phyloP scores from a whole-genome alignment of 805 yeast genomes.

The Candida sakaeoensis region DNA sequence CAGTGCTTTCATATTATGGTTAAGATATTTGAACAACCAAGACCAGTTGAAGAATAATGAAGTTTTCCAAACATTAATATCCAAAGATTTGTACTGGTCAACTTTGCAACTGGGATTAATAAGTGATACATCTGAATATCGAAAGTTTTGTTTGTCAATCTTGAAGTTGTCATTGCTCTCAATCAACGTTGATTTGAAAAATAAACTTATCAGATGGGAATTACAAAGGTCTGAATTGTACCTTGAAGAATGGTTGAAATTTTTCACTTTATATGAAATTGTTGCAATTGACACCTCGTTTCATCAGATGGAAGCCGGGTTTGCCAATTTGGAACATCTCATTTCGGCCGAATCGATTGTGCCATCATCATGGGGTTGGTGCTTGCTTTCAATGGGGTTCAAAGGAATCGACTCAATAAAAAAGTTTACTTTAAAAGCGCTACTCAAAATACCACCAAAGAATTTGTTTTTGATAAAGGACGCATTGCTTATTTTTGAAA shows the following conservation, averaged over 20 bases:
- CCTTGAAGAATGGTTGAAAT: slow-evolving; percentile 65
- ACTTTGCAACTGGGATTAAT: slow-evolving; percentile 54
- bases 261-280: slow-evolving; percentile 71
- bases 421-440: slow-evolving; percentile 50
- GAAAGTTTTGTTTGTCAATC: slow-evolving; percentile 66
- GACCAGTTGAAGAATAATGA: slow-evolving; percentile 11
- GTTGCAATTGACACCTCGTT: slow-evolving; percentile 80
- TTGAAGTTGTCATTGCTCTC: slow-evolving; percentile 56
- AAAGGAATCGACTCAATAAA: slow-evolving; percentile 76
- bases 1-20: slow-evolving; percentile 51
- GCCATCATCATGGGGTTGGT: slow-evolving; percentile 68
- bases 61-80: slow-evolving; percentile 26
- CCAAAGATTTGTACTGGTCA: slow-evolving; percentile 48
- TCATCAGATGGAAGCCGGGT: slow-evolving; percentile 81
- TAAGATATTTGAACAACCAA: slow-evolving; percentile 43
- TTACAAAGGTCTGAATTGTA: slow-evolving; percentile 20
- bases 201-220: slow-evolving; percentile 45
- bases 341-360: slow-evolving; percentile 49
- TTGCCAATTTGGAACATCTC: slow-evolving; percentile 54
- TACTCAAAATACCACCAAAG: slow-evolving; percentile 48
- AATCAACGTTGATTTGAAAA: slow-evolving; percentile 32
- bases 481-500: slow-evolving; percentile 43
- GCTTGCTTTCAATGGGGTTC: slow-evolving; percentile 72
- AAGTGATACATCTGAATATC: slow-evolving; percentile 57
- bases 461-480: slow-evolving; percentile 36